These are phyloP conservation scores for Hypocreales sp. DNA, from an alignment of 2,329 filamentous ascomycete genomes.

Conservation along the genomic window DNA sequence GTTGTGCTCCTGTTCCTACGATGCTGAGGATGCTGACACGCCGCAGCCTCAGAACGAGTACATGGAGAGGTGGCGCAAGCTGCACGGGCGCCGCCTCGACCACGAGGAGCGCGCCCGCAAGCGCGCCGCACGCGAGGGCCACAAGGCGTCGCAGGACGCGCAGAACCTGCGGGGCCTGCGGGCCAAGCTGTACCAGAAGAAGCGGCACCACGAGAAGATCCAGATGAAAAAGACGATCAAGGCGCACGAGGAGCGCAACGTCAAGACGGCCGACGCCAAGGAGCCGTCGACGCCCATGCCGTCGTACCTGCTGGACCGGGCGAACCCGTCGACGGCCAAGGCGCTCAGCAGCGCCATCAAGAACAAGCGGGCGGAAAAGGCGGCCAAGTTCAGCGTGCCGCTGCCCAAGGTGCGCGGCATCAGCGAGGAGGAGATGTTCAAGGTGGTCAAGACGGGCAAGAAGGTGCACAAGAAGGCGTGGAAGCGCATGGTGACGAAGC, in stretches of 20 bases:
- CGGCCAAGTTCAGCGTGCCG: constrained; percentile 82
- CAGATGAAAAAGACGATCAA: constrained; percentile 93
- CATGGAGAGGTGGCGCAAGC: constrained; percentile 57
- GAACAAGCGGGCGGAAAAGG: constrained; percentile 88
- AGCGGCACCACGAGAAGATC: constrained; percentile 93
- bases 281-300: constrained; percentile 72
- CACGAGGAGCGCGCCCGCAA: constrained; percentile 85
- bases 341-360: constrained; percentile 78
- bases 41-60: constrained; percentile 62
- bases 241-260: constrained; percentile 87
- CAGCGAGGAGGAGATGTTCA: constrained; percentile 94
- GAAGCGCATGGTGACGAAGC: constrained; percentile 53
- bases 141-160: constrained; percentile 77
- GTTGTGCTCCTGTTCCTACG: no score
- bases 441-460: constrained; percentile 89
- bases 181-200: constrained; percentile 87
- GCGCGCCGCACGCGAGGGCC: constrained; percentile 71
- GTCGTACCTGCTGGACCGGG: constrained; percentile 85
- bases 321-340: constrained; percentile 42
- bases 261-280: constrained; percentile 74
- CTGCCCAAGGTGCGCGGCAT: constrained; percentile 87
- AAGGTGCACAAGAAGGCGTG: constrained; percentile 76
- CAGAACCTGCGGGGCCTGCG: constrained; percentile 85
- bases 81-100: constrained; percentile 44
- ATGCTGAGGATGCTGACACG: background rate